Evolutionary conservation across 257 asterid species (phyloP).

Genomic region (Avicennia marina): DNA sequence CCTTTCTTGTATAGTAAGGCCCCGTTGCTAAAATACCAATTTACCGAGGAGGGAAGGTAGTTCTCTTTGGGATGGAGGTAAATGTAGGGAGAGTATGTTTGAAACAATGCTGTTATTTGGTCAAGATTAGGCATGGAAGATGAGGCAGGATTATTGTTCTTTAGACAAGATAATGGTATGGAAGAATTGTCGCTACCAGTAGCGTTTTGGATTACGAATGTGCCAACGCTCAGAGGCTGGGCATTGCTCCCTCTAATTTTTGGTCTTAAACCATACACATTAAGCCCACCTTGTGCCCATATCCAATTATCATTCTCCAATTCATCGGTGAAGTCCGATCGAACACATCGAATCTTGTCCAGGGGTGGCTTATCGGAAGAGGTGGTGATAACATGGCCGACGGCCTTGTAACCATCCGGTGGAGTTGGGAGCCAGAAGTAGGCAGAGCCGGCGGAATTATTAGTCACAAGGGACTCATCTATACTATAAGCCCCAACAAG

Average conservation of each 20-base stretch:
- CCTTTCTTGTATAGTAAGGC: conserved; percentile 47
- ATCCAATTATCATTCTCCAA: conserved; percentile 47
- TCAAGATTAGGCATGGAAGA: conserved; percentile 47
- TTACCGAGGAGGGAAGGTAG: conserved; percentile 68
- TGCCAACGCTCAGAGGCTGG: conserved; percentile 41
- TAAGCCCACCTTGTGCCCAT: conserved; percentile 45
- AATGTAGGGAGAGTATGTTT: conserved; percentile 55
- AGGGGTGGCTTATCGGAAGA: conserved; percentile 55
- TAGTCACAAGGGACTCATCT: no score
- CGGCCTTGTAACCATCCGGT: conserved; percentile 60
- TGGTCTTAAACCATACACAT: conserved; percentile 49
- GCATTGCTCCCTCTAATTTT: conserved; percentile 45
- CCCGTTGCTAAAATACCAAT: conserved; percentile 73
- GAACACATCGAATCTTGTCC: conserved; percentile 60
- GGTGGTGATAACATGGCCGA: conserved; percentile 63
- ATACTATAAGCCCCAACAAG: conserved; percentile 29
- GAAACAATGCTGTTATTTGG: conserved; percentile 42
- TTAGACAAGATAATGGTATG: conserved; percentile 49
- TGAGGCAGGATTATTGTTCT: conserved; percentile 38
- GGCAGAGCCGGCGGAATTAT: no score
- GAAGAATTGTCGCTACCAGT: not conserved
- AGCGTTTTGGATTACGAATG: conserved; percentile 30
- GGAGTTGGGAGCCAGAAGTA: conserved; percentile 77
- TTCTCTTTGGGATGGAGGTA: conserved; percentile 68
- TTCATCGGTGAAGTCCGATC: conserved; percentile 56